Conservation (phyloP, 257 asterid genomes). For the Solanum chaucha region DNA sequence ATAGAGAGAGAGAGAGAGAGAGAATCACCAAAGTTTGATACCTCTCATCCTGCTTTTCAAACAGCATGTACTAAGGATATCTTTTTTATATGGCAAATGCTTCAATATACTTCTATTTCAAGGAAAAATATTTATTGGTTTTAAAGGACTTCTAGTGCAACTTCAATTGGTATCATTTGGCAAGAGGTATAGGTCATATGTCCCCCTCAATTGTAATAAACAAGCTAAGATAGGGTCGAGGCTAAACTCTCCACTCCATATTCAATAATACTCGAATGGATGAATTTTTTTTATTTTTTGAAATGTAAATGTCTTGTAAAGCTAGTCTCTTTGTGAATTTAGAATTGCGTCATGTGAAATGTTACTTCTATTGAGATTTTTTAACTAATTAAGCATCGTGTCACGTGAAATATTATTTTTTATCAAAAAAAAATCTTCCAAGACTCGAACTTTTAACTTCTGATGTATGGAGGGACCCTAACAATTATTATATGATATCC, state of each 20-base stretch:
- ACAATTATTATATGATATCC: too few species aligned
- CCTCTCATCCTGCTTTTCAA: not conserved
- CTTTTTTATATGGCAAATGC: not conserved
- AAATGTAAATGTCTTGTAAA: not conserved
- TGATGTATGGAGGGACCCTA: not conserved
- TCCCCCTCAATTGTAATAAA: not conserved
- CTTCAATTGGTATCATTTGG: not conserved
- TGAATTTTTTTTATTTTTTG: too few species aligned
- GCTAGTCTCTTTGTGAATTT: not conserved
- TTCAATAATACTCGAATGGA: too few species aligned
- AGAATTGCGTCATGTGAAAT: not conserved
- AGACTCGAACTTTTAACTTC: not conserved
- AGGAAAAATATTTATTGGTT: not conserved
- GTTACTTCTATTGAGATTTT: not conserved
- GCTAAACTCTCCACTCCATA: too few species aligned
- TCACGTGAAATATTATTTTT: not conserved
- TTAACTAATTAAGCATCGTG: not conserved
- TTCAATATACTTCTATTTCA: not conserved
- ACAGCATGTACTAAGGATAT: not conserved
- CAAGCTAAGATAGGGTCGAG: too few species aligned
- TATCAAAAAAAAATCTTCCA: not conserved
- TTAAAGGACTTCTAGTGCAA: not conserved
- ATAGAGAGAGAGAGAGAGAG: not conserved
- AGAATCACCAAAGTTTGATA: not conserved
- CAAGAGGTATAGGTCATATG: not conserved